Base-by-base conservation (phyloP, 352 stramenopile genomes). In the Globisporangium polare region DNA sequence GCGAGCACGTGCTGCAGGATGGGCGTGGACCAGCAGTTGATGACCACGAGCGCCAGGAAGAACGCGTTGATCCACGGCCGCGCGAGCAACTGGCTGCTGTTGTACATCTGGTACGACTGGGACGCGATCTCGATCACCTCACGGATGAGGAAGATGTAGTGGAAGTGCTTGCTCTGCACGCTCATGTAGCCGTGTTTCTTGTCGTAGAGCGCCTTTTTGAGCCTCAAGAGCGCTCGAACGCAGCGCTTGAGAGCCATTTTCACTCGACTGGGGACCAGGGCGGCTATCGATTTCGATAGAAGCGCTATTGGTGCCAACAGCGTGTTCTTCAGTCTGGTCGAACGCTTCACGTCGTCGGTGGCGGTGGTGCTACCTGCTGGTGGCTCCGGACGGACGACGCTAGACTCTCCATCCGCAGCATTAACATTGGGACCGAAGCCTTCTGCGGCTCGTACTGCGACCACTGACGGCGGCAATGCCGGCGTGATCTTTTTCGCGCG, bases 91-190 rank as follows among this genome's bases (percentile, higher is more conserved):
- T 29, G 26, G 15, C 56, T 62, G 17, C 56, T 54, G 50, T 61
- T 64, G 63, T 63, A 59, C 63, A 64, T 61, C 42, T 68, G 63
- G 50, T 56, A 63, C 22, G 49, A 61, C 56, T 68, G 63, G 9
- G 63, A 68, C 63, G 51, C 63, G 31, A 68, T 68, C 56, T 68
- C 63, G 31, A 68, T 60, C 47, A 35, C 53, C 56, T 68, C 63
- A n/a, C 57, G 56, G 35, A 68, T 20, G 15, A 68, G 41, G 20
- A 64, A 68, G n/a, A 60, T 39, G 31, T 61, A 61, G 49, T 68
- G 39, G 18, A 68, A 64, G 63, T 68, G 50, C 41, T 51, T 55
- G 43, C 63, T 64, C 35, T 68, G 56, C 49, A 68, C 63, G 41
- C 63, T 61, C 49, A 64, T 57, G 51, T 53, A 68, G 27, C 63